Evolutionary conservation across 1,139 yeast species (phyloP).

Genomic region (Diutina neorugosa): DNA sequence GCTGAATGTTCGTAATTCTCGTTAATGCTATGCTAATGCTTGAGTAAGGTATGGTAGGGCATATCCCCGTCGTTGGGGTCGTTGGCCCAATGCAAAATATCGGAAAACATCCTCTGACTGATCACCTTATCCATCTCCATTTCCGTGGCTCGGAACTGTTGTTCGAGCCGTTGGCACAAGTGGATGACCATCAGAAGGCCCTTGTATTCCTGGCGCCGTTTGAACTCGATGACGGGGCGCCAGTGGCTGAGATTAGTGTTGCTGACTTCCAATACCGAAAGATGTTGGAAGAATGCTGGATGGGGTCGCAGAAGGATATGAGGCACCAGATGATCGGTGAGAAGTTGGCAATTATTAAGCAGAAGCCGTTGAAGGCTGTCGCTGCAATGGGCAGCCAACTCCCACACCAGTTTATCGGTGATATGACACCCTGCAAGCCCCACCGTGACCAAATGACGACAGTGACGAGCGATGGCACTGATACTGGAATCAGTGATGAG

Average conservation of each 20-base stretch:
- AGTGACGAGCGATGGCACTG: slow-evolving; percentile 40
- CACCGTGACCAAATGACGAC: slow-evolving; percentile 48
- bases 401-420: slow-evolving; percentile 72
- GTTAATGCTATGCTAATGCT: slow-evolving; percentile 1
- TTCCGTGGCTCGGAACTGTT: not conserved
- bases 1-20: not conserved
- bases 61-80: slow-evolving; percentile 3
- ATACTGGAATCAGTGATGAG: slow-evolving; percentile 63
- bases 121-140: slow-evolving; percentile 4
- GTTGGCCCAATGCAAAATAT: slow-evolving; percentile 4
- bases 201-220: slow-evolving; percentile 41
- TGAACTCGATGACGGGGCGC: slow-evolving; percentile 56
- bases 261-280: slow-evolving; percentile 71
- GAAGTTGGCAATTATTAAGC: slow-evolving; percentile 56
- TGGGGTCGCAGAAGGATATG: slow-evolving; percentile 24
- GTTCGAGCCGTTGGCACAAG: slow-evolving; percentile 43
- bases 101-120: not conserved
- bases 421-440: slow-evolving; percentile 86
- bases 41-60: not conserved
- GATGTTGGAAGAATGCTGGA: slow-evolving; percentile 39
- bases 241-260: slow-evolving; percentile 46
- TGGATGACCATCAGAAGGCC: slow-evolving; percentile 55
- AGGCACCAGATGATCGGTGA: slow-evolving; percentile 62
- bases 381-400: slow-evolving; percentile 54
- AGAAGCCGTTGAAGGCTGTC: slow-evolving; percentile 52